Evolutionary conservation across 1,139 yeast species (phyloP), one percentile per base, ranked within the genome.

Genomic region (Pichia sp.): DNA sequence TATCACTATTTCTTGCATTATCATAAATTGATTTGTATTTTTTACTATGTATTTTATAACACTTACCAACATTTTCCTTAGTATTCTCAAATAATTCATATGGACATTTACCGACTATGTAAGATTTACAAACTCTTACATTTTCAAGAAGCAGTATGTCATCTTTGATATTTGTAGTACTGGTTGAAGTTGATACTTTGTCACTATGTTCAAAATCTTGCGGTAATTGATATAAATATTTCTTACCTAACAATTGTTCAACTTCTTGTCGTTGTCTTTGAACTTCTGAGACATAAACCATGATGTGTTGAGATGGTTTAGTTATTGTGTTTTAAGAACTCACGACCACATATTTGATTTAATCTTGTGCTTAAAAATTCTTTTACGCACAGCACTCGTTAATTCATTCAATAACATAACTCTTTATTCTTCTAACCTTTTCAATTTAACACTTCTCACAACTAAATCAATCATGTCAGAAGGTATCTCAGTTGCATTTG

Each of bases 61-160:
- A 90, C 49, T 74, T 74, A 0, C 97, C 96, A 51, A 86, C 64
- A 61, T 85, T 89, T 61, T 85, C 87, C 64, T 88, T 89, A 16
- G 97, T 86, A 7, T 88, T 88, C 16, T 76, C 76, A 60, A 90
- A 85, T 49, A 90, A 64, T 58, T 89, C 96, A 63, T 85, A 86
- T 0, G 96, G 94, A 59, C 97, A 90, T n/a, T 79, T 77, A 1
- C 95, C 96, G 8, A 88, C 88, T 16, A 92, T 65, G 63, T 82
- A 90, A 26, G 87, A 73, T 61, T 85, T 85, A 64, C 97, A 90
- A 13, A 89, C 81, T 43, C 79, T 71, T 18, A 82, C 78, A 53
- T 83, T 85, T 26, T 79, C 72, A 58, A 89, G 67, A n/a, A 73
- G 23, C 3, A 39, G 27, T 7, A 45, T 23, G 35, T 50, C 52